Conservation (phyloP, 179 eudicot genomes). For the Spinacia oleracea region DNA sequence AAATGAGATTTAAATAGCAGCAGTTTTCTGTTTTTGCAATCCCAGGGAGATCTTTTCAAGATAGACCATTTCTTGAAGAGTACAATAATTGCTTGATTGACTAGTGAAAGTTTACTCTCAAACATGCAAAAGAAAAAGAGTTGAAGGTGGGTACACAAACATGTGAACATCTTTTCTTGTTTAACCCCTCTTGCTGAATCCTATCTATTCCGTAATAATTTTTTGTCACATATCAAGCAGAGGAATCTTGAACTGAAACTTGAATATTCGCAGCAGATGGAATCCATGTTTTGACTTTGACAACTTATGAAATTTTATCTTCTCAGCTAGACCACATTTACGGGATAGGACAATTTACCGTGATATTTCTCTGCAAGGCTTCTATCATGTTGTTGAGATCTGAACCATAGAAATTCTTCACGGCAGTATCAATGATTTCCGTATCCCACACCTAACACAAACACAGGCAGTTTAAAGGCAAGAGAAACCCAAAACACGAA, state of each 20-base stretch:
- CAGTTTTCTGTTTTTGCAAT: not conserved
- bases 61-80: not conserved
- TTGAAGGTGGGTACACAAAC: not conserved
- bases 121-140: not conserved
- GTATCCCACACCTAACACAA: conserved; percentile 89
- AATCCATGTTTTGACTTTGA: not conserved
- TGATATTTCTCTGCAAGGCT: conserved; percentile 72
- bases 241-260: not conserved
- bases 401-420: conserved; percentile 65
- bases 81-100: not conserved
- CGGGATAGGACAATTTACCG: conserved; percentile 45
- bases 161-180: not conserved
- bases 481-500: not conserved
- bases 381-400: conserved; percentile 67
- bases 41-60: not conserved
- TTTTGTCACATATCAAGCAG: not conserved
- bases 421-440: conserved; percentile 79
- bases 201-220: not conserved
- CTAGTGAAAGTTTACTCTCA: not conserved
- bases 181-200: not conserved
- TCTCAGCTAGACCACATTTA: not conserved
- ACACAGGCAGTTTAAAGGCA: not conserved
- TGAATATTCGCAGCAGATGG: not conserved
- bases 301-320: not conserved
- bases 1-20: not conserved